These are phyloP conservation scores for Mycena olivaceomarginata DNA, from an alignment of 768 basidiomycete species.

Conservation along the genomic window DNA sequence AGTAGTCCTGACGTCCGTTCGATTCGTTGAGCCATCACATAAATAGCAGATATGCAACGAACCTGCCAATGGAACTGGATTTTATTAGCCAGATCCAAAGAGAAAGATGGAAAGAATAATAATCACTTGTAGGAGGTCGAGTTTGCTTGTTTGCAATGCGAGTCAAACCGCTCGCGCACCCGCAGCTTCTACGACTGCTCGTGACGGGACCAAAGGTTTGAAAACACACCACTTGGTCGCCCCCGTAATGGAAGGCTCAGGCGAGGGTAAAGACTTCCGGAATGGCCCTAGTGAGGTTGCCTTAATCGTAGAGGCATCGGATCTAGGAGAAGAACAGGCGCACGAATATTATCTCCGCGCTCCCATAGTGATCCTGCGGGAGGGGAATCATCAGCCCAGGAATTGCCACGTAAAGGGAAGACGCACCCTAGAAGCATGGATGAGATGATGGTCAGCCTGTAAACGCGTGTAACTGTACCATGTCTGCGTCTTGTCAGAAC, in stretches of 20 bases:
- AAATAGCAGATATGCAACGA: neutral
- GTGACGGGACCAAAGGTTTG: conserved; percentile 69
- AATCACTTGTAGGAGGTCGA: conserved; percentile 85
- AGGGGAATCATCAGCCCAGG: conserved; percentile 22
- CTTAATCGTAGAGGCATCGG: conserved; percentile 6
- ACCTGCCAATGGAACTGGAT: conserved; percentile 86
- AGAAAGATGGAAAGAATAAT: conserved; percentile 5
- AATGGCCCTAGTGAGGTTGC: conserved; percentile 76
- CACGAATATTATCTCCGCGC: conserved; percentile 89
- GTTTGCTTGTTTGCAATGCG: conserved; percentile 75
- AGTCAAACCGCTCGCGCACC: conserved; percentile 81
- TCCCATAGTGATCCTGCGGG: conserved; percentile 89
- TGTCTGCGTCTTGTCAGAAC: conserved; percentile 61
- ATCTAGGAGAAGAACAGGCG: conserved; percentile 49
- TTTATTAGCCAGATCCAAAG: conserved; percentile 4
- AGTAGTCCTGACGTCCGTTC: conserved; percentile 63
- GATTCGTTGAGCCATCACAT: neutral
- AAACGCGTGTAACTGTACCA: conserved; percentile 63
- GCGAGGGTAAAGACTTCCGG: conserved; percentile 63
- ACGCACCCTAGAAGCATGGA: conserved; percentile 53
- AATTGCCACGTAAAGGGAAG: neutral
- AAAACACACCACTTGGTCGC: conserved; percentile 95
- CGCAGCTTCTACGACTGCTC: conserved; percentile 74
- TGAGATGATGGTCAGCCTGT: conserved; percentile 21
- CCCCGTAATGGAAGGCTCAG: conserved; percentile 69